phyloP scores from a whole-genome alignment of 1,284 basidiomycete genomes.

The Marasmius fiardii region DNA sequence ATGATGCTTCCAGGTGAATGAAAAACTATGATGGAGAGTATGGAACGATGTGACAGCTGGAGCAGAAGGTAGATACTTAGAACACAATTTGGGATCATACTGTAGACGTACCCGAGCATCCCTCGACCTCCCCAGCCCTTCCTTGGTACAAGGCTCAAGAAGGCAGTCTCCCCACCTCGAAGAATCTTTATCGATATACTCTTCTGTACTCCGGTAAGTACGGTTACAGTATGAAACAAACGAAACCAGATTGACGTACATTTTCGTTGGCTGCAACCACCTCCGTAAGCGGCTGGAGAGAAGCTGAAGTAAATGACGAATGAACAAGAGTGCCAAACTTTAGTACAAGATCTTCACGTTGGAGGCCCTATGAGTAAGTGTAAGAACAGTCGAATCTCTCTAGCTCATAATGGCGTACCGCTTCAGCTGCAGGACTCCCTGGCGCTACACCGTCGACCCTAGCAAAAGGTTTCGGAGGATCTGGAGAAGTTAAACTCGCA shows the following conservation, averaged over 20 bases:
- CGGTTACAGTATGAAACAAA: not conserved
- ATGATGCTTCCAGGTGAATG: not conserved
- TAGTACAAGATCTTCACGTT: slow-evolving; percentile 67
- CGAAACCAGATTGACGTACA: slow-evolving; percentile 38
- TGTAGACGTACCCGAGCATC: slow-evolving; percentile 77
- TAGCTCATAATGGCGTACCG: slow-evolving; percentile 49
- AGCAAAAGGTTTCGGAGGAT: slow-evolving; percentile 56
- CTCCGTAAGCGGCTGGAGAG: slow-evolving; percentile 65
- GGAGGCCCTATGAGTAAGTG: slow-evolving; percentile 70
- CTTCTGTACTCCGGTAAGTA: slow-evolving; percentile 23
- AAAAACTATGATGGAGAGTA: slow-evolving; percentile 26
- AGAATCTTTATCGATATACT: slow-evolving; percentile 38
- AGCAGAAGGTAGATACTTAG: slow-evolving; percentile 2
- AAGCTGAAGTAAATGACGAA: slow-evolving; percentile 45
- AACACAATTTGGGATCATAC: no score
- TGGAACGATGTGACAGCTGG: slow-evolving; percentile 75
- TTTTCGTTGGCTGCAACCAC: slow-evolving; percentile 75
- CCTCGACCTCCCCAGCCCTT: slow-evolving; percentile 69
- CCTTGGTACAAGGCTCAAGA: slow-evolving; percentile 35
- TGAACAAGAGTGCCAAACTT: slow-evolving; percentile 69
- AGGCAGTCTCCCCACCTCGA: slow-evolving; percentile 29
- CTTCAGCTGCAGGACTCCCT: slow-evolving; percentile 72
- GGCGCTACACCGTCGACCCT: slow-evolving; percentile 77
- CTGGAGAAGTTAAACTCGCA: slow-evolving; percentile 5
- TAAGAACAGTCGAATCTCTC: no score